A percentile compares a stretch with the other conserved stretches of the same genome.
Conservation (phyloP, 2,329 filamentous ascomycete genomes). For the Fusarium sterilihyphosum region DNA sequence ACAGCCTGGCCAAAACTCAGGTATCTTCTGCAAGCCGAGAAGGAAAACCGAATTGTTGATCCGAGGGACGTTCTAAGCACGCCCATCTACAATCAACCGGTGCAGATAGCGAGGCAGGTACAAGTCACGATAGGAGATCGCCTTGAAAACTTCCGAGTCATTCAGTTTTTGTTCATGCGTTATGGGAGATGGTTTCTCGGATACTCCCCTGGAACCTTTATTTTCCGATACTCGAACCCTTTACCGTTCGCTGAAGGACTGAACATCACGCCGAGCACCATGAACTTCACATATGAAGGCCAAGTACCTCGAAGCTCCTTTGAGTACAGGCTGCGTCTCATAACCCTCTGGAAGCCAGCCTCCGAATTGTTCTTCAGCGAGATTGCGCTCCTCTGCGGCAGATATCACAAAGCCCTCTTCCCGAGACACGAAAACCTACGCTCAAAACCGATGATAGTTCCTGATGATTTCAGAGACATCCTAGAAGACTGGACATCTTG, state of each 20-base stretch:
- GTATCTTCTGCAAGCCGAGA: not conserved
- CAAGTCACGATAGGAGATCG: not conserved
- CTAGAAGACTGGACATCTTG: not conserved
- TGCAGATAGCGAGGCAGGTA: not conserved
- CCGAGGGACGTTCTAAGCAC: not conserved
- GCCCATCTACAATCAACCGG: not conserved
- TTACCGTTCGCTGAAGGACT: not conserved
- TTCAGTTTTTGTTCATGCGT: not conserved
- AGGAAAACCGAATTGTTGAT: not conserved
- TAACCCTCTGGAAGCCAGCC: not conserved
- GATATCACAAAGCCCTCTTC: not conserved
- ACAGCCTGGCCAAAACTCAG: not conserved
- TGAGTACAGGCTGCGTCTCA: not conserved
- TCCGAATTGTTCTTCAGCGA: slow-evolving; percentile 4
- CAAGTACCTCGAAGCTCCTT: slow-evolving; percentile 3
- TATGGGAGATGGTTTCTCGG: not conserved
- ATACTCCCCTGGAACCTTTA: slow-evolving; percentile 24
- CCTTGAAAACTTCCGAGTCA: not conserved
- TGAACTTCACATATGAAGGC: slow-evolving; percentile 10
- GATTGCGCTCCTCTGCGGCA: not conserved
- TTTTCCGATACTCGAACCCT: slow-evolving; percentile 38
- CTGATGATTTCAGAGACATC: not conserved
- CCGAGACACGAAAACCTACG: not conserved
- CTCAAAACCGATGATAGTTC: not conserved
- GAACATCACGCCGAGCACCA: not conserved